Base-by-base conservation (phyloP, 257 asterid genomes). In the Gentiana macrophylla region DNA sequence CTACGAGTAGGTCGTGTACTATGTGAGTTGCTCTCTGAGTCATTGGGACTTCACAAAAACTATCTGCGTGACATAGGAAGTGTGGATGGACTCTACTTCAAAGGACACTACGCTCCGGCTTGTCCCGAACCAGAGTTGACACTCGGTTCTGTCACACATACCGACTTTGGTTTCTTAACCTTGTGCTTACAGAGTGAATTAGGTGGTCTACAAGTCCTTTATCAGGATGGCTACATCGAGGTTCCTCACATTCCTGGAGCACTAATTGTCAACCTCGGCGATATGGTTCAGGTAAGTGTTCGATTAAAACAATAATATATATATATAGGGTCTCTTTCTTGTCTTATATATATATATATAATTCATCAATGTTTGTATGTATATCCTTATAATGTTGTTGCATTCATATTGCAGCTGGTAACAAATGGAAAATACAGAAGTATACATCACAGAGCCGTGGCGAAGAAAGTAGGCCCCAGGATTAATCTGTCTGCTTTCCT, bases 121-220 rank as follows among this genome's bases (percentile, higher is more conserved):
- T 58, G 62, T 35, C 62, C 62, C 34, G 62, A 58, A 58, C 62
- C 54, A 34, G 47, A 58, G 5, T 34, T 58, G 46, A 58, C 62
- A 3, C 49, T 58, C 47, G 62, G 54, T 0, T 45, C 62, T 0
- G 62, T 52, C 7, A 44, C 48, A 1, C 62, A 58, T n/a, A 58
- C 62, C 6, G 62, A 58, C 32, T 45, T 45, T 34, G 54, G 7
- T 15, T 58, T 46, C 54, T 34, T 58, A 15, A 58, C 62, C 0
- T 45, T 58, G 12, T 3, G 48, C 12, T 52, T 58, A 24, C 62
- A 58, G 37, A 52, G 47, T 9, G 33, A 58, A 12, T 10, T 46
- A 24, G 62, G 62, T 3, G 62, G 62, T n/a, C 62, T 58, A 45
- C 62, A 58, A 34, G 62, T 58, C 1, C 13, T 47, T 51, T 52